Conservation (phyloP, 1,284 basidiomycete genomes). For the Austroboletus niveus region DNA sequence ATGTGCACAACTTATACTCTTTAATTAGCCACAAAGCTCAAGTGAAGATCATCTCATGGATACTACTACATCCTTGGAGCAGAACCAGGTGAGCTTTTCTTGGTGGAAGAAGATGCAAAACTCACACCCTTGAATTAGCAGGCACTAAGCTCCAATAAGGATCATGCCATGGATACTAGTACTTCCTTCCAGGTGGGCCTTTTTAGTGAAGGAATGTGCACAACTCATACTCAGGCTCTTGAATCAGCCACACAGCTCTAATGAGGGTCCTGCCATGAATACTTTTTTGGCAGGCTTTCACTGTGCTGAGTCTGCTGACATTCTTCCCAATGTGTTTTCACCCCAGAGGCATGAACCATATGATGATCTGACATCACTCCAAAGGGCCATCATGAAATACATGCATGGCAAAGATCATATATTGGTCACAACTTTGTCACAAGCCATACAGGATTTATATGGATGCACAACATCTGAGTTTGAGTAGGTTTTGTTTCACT, state of each 20-base stretch:
- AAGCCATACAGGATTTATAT: conserved; percentile 8
- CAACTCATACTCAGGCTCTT: not conserved
- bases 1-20: not conserved
- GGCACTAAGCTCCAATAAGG: no score
- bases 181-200: not conserved
- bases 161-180: no score
- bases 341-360: conserved; percentile 25
- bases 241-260: not conserved
- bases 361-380: conserved; percentile 14
- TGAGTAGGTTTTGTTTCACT: conserved; percentile 12
- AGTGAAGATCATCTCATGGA: not conserved
- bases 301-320: not conserved
- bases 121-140: conserved; percentile 6
- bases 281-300: not conserved
- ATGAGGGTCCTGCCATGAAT: not conserved
- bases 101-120: not conserved
- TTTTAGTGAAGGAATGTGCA: not conserved
- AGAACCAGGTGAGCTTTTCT: conserved; percentile 12
- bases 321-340: conserved; percentile 19
- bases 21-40: not conserved
- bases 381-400: conserved; percentile 21
- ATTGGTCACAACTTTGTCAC: conserved; percentile 14
- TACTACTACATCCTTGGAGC: not conserved
- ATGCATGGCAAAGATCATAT: conserved; percentile 13
- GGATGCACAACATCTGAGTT: conserved; percentile 24